Evolutionary conservation across 2,329 filamentous ascomycete genomes (phyloP), one percentile per base, ranked within the genome.

Genomic region (Curvularia sp.): DNA sequence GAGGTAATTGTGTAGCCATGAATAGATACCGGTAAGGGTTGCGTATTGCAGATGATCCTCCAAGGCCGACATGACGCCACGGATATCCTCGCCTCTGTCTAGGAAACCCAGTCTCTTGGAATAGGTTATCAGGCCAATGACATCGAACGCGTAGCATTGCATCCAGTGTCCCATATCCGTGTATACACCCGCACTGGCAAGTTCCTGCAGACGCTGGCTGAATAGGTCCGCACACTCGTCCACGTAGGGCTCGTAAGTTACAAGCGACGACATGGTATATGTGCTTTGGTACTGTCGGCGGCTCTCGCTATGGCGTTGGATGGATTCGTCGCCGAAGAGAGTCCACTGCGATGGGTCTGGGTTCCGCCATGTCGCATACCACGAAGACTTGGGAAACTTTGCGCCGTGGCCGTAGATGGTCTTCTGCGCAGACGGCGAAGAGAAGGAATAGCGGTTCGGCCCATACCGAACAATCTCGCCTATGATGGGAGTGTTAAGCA

Each of bases 111-210:
- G 53, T 4, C 59, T 36, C 30, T 66, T 64, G 12, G 61, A 62
- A n/a, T 57, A 68, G 0, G 65, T 69, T 30, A 67, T 56, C 19
- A 63, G 23, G 5, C 76, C 75, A 7, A 80, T 68, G 1, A 80
- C 77, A 38, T 80, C 79, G 39, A 80, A 78, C 0, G 77, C 76
- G 42, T 74, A 79, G 38, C 70, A 77, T 32, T 76, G 73, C 23
- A 75, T 45, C 72, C 73, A 76, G 30, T 63, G 59, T 0, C 67
- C 66, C 23, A 71, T 60, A 27, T 75, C 66, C 9, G 53, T 45
- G 12, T 58, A 36, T 2, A 38, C 49, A 19, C 55, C 63, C 7
- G 52, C 45, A 23, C 69, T 61, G 2, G 61, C 57, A 60, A 80
- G 72, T 18, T 72, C 65, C 0, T 68, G 51, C 25, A 79, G 60